Conservation (phyloP, 2,329 filamentous ascomycete genomes). For the Aspergillus caelatus region DNA sequence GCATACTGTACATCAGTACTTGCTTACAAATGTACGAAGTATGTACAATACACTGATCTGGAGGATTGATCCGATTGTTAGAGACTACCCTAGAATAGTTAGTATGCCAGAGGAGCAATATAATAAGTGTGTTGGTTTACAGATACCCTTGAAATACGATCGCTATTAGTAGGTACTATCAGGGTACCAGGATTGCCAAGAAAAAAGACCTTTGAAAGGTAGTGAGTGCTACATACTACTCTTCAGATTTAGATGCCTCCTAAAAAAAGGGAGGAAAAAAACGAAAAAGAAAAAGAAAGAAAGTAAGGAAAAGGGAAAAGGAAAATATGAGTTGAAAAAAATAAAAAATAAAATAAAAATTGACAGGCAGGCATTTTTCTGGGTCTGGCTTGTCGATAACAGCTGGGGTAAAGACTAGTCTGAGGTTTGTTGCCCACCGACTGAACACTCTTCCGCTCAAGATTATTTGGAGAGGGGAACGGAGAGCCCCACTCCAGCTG, state of each 20-base stretch:
- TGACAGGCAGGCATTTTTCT: conserved; percentile 2
- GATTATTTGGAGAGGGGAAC: conserved; percentile 15
- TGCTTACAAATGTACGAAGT: background rate
- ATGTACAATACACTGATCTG: background rate
- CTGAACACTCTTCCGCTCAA: conserved; percentile 10
- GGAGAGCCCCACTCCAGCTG: conserved; percentile 19
- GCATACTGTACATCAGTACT: background rate
- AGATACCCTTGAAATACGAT: background rate
- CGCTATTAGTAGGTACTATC: background rate
- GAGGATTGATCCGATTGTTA: background rate
- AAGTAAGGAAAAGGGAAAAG: background rate
- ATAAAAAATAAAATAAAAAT: background rate
- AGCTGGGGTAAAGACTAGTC: conserved; percentile 8
- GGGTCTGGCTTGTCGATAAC: conserved; percentile 8
- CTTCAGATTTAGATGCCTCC: background rate
- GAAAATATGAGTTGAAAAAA: background rate
- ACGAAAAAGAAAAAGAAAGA: background rate
- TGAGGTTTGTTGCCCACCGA: conserved; percentile 6
- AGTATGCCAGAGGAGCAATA: background rate
- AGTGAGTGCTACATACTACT: background rate
- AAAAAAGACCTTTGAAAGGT: background rate
- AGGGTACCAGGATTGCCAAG: background rate
- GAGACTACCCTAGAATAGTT: background rate
- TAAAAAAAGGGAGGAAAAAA: too few relatives aligned
- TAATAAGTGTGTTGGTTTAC: background rate